Base-by-base conservation (phyloP, 768 basidiomycete genomes). In the Cystofilobasidium macerans region DNA sequence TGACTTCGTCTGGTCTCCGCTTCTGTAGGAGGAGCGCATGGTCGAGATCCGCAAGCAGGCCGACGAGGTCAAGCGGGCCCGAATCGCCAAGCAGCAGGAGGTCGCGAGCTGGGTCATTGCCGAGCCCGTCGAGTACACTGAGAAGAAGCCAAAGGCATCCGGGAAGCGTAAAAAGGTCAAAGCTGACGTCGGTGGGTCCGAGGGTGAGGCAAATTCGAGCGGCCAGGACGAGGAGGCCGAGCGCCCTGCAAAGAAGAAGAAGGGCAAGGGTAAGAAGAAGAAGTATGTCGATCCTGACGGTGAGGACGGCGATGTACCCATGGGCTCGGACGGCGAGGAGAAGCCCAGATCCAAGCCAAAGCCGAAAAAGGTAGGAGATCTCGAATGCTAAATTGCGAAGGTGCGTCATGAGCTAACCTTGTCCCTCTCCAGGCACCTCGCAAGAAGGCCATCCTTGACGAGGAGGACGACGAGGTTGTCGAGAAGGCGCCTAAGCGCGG, bases 41-140 rank as follows among this genome's bases (percentile, higher is more conserved):
- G 71, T 64, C 6, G 72, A 84, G 71, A 78, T 86, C 36, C 82
- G 82, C n/a, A 71, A 78, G 48, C 83, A 88, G 72, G 86, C 85
- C 0, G 88, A 87, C 72, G 84, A 82, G 70, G 76, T 95, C n/a
- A 86, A 86, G 0, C 88, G 86, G 72, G 83, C 87, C 71, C 84
- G 92, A 8, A 81, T 84, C 35, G 72, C 81, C 57, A 87, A 69
- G 33, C 70, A 69, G 14, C 72, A 75, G 69, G 70, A 74, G 57
- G 73, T 75, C 26, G 51, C 45, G 13, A 61, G 61, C 40, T 74
- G 72, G 73, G 69, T 72, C 72, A 63, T 71, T 71, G 57, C 57
- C 71, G 33, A 69, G 69, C 28, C 86, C 32, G 90, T 89, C 74
- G 84, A 89, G 72, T 87, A 87, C 0, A 51, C 62, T 36, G 59